These are phyloP conservation scores for Calonectria pteridis DNA, from an alignment of 2,329 filamentous ascomycete species.

Conservation along the genomic window DNA sequence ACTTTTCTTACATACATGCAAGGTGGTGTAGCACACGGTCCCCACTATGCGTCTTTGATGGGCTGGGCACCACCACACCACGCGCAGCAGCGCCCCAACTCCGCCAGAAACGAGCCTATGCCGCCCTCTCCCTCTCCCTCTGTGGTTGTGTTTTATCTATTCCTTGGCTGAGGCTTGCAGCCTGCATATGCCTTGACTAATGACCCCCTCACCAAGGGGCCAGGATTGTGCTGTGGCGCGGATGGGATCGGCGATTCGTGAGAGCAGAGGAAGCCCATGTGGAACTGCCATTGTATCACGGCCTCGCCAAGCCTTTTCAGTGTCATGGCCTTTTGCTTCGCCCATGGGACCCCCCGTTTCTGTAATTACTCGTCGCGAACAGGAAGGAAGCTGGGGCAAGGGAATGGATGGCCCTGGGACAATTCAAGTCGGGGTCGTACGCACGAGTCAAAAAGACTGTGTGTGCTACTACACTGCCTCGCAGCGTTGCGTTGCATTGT, in stretches of 20 bases:
- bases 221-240: not conserved
- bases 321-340: not conserved
- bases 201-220: slow-evolving; percentile 5
- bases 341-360: not conserved
- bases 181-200: slow-evolving; percentile 13
- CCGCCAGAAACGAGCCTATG: not conserved
- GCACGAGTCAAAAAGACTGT: not conserved
- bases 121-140: not conserved
- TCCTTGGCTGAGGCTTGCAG: not conserved
- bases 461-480: not conserved
- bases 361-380: not conserved
- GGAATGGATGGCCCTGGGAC: not conserved
- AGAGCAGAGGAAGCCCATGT: not conserved
- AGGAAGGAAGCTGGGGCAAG: not conserved
- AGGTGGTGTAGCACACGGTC: not conserved
- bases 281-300: slow-evolving; percentile 6
- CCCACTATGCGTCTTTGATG: not conserved
- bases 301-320: not conserved
- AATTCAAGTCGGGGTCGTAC: not conserved
- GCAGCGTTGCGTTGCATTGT: not conserved
- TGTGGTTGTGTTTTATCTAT: not conserved
- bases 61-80: not conserved
- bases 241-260: slow-evolving; percentile 16
- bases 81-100: not conserved
- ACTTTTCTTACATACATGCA: not conserved